These are phyloP conservation scores for Pseudogymnoascus sp. DNA, from an alignment of 2,329 filamentous ascomycete genomes.

Conservation along the genomic window DNA sequence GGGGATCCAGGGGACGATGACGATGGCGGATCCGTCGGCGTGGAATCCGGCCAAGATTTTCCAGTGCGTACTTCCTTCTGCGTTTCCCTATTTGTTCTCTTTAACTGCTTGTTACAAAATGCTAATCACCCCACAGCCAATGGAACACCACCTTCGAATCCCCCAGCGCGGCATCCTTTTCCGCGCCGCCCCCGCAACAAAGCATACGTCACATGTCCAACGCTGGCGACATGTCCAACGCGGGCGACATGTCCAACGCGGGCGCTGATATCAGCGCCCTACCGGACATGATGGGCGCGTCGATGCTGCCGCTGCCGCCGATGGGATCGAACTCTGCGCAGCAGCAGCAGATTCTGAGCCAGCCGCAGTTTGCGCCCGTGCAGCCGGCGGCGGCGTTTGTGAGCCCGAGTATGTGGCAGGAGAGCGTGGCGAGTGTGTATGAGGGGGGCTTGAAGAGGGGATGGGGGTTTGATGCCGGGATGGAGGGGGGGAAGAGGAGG, in stretches of 20 bases:
- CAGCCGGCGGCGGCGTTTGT: conserved; percentile 46
- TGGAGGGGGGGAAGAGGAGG: neutral
- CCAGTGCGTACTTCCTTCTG: conserved; percentile 55
- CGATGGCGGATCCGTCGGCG: conserved; percentile 52
- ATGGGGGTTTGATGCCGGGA: conserved; percentile 40
- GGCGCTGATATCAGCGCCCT: conserved; percentile 41
- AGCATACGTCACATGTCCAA: neutral
- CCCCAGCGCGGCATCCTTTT: conserved; percentile 21
- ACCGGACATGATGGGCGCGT: conserved; percentile 40
- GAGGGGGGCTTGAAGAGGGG: conserved; percentile 54
- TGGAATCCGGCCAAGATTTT: conserved; percentile 89
- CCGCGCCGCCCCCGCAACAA: neutral
- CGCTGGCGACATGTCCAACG: no score
- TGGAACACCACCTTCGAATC: conserved; percentile 92
- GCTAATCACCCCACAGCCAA: conserved; percentile 51
- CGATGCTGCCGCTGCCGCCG: conserved; percentile 37
- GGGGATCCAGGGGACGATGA: conserved; percentile 45
- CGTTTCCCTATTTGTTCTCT: neutral
- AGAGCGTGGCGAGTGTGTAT: conserved; percentile 61
- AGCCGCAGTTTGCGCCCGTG: conserved; percentile 44
- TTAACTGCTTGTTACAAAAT: conserved; percentile 17
- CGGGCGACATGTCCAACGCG: neutral
- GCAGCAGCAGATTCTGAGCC: conserved; percentile 39
- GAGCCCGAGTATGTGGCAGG: conserved; percentile 66
- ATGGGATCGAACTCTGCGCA: neutral